A percentile compares a stretch with the other conserved stretches of the same genome.
Evolutionary conservation across 2,329 filamentous ascomycete species (phyloP).

Genomic region (Pseudogymnoascus sp.): DNA sequence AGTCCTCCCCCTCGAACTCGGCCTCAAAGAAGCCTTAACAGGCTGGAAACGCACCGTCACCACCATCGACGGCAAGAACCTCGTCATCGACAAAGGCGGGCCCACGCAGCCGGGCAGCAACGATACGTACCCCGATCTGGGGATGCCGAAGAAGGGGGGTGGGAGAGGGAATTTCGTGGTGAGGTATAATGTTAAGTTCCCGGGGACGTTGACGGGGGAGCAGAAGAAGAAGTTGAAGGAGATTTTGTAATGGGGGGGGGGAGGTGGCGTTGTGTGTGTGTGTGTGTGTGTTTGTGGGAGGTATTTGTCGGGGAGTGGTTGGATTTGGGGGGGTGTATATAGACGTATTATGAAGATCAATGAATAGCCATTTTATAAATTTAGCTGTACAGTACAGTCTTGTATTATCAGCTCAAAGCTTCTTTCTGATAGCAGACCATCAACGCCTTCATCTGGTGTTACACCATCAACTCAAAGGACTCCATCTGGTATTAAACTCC

Average conservation of each 20-base stretch:
- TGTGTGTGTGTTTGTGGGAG: not conserved
- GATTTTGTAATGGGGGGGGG: conserved; percentile 46
- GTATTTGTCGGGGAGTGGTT: not conserved
- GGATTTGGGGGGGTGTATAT: not conserved
- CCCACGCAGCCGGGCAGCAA: conserved; percentile 78
- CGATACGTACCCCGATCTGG: conserved; percentile 74
- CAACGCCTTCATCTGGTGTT: too few relatives aligned
- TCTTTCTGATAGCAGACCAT: too few relatives aligned
- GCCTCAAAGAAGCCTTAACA: conserved; percentile 87
- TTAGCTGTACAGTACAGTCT: too few relatives aligned
- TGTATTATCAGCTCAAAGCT: too few relatives aligned
- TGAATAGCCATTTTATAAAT: not conserved
- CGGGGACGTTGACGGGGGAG: conserved; percentile 60
- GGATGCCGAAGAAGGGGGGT: conserved; percentile 78
- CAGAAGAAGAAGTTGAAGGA: conserved; percentile 79
- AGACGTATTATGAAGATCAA: not conserved
- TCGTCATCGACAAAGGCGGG: conserved; percentile 69
- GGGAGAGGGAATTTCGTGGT: conserved; percentile 83
- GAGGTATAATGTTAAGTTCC: conserved; percentile 89
- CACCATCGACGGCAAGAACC: conserved; percentile 85
- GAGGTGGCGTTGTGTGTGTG: not conserved
- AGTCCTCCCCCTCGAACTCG: conserved; percentile 66
- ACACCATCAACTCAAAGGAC: too few relatives aligned
- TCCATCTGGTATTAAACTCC: too few relatives aligned
- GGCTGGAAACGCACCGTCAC: conserved; percentile 88